phyloP scores from a whole-genome alignment of 495 filamentous ascomycete species.

The Hypomontagnella monticulosa region DNA sequence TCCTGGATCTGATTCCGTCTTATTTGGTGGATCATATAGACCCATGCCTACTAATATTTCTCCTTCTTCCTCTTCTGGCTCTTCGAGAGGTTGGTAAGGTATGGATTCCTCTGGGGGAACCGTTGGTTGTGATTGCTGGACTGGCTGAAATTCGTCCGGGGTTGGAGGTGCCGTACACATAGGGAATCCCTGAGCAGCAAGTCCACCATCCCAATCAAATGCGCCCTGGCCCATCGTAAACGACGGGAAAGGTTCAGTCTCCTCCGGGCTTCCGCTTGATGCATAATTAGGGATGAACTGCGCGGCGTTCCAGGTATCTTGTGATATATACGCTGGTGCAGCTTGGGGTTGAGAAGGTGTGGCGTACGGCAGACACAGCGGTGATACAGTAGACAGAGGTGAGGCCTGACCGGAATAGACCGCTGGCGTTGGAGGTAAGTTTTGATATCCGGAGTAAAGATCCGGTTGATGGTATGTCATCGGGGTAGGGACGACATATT shows the following conservation, averaged over 20 bases:
- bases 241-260: slow-evolving; percentile 32
- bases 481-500: slow-evolving; percentile 45
- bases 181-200: slow-evolving; percentile 49
- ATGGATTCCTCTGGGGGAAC: slow-evolving; percentile 57
- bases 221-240: slow-evolving; percentile 28
- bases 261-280: slow-evolving; percentile 14
- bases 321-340: slow-evolving; percentile 39
- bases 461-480: slow-evolving; percentile 49
- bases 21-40: slow-evolving; percentile 75
- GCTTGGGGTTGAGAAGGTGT: slow-evolving; percentile 30
- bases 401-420: slow-evolving; percentile 59
- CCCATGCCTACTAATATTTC: slow-evolving; percentile 87
- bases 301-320: slow-evolving; percentile 35
- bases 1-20: slow-evolving; percentile 50
- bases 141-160: slow-evolving; percentile 66
- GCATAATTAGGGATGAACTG: slow-evolving; percentile 26
- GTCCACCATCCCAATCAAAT: slow-evolving; percentile 54
- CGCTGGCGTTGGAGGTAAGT: slow-evolving; percentile 54
- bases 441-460: slow-evolving; percentile 48
- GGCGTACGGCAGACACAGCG: slow-evolving; percentile 50
- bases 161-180: slow-evolving; percentile 65
- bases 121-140: slow-evolving; percentile 55
- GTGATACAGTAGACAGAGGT: slow-evolving; percentile 53
- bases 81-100: slow-evolving; percentile 56
- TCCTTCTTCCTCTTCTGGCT: slow-evolving; percentile 57